Percentiles rank a stretch among this genome's conserved stretches.
Evolutionary conservation across 2,329 filamentous ascomycete genomes (phyloP).

Genomic region (Nigrospora oryzae): DNA sequence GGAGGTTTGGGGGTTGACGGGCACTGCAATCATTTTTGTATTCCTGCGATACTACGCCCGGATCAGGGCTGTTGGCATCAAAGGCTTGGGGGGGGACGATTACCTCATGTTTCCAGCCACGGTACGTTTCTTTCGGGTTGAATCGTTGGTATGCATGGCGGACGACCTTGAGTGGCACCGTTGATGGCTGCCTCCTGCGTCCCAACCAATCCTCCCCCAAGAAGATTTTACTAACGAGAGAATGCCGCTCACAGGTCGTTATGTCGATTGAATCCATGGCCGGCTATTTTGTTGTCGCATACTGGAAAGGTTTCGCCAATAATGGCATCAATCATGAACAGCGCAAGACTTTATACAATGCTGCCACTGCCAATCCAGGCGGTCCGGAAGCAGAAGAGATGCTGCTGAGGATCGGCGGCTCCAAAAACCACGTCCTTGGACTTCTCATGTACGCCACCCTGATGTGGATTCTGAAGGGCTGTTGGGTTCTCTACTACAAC

Average conservation of each 20-base stretch:
- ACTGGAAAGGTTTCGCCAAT: slow-evolving; percentile 16
- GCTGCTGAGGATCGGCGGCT: slow-evolving; percentile 11
- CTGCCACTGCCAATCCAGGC: background rate
- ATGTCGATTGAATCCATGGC: slow-evolving; percentile 16
- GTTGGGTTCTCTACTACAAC: slow-evolving; percentile 15
- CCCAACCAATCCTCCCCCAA: too few species aligned
- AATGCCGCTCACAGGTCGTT: slow-evolving; percentile 5
- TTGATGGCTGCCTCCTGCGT: too few species aligned
- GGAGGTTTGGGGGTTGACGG: slow-evolving; percentile 17
- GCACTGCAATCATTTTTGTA: slow-evolving; percentile 11
- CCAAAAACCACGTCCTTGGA: slow-evolving; percentile 13
- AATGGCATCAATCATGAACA: slow-evolving; percentile 13
- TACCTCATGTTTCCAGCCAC: slow-evolving; percentile 11
- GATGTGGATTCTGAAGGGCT: slow-evolving; percentile 15
- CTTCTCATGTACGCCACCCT: slow-evolving; percentile 15
- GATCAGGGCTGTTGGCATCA: slow-evolving; percentile 9
- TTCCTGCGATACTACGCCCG: slow-evolving; percentile 13
- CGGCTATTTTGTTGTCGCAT: slow-evolving; percentile 13
- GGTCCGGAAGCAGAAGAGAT: slow-evolving; percentile 9
- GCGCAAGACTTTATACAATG: slow-evolving; percentile 6
- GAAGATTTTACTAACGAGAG: background rate
- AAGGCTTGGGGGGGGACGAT: slow-evolving; percentile 12
- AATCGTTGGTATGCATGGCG: too few species aligned
- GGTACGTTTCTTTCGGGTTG: slow-evolving; percentile 5
- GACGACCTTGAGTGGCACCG: background rate